These are phyloP conservation scores for Clavispora asparagi DNA, from an alignment of 805 yeast genomes.

Conservation along the genomic window DNA sequence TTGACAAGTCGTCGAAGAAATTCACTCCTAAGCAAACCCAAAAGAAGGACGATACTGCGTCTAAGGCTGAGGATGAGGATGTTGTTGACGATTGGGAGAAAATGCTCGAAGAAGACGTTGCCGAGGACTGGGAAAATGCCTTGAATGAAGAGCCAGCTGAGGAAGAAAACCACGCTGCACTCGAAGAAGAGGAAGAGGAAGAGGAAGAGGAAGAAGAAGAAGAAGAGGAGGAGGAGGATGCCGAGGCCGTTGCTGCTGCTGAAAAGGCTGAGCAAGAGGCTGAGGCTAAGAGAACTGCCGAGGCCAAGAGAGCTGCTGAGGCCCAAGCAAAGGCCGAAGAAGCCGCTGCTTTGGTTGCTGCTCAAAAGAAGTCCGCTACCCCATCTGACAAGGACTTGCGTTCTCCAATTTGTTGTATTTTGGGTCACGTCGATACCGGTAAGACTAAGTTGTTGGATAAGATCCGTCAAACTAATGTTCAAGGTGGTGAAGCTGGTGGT, in stretches of 20 bases:
- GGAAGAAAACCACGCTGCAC: slow-evolving; percentile 20
- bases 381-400: slow-evolving; percentile 59
- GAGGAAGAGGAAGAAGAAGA: slow-evolving; percentile 19
- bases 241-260: slow-evolving; percentile 12
- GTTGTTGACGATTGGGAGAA: slow-evolving; percentile 19
- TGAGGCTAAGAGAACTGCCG: slow-evolving; percentile 16
- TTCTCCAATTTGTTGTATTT: slow-evolving; percentile 97
- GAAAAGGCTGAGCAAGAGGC: slow-evolving; percentile 16
- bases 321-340: slow-evolving; percentile 30
- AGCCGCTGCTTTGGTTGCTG: slow-evolving; percentile 8
- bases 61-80: slow-evolving; percentile 21
- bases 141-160: slow-evolving; percentile 25
- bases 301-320: slow-evolving; percentile 12
- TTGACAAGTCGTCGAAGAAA: slow-evolving; percentile 35
- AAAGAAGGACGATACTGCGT: slow-evolving; percentile 10
- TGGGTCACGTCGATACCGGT: slow-evolving; percentile 99
- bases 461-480: slow-evolving; percentile 97
- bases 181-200: slow-evolving; percentile 21
- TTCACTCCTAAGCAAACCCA: slow-evolving; percentile 25
- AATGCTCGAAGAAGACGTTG: slow-evolving; percentile 42
- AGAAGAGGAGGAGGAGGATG: slow-evolving; percentile 3
- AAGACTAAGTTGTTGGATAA: slow-evolving; percentile 95
- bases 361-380: slow-evolving; percentile 12
- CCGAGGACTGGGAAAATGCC: slow-evolving; percentile 45
- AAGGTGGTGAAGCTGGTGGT: slow-evolving; percentile 99